Evolutionary conservation across 148 eudicot genomes (phyloP).

Genomic region (Persicaria tinctoria): DNA sequence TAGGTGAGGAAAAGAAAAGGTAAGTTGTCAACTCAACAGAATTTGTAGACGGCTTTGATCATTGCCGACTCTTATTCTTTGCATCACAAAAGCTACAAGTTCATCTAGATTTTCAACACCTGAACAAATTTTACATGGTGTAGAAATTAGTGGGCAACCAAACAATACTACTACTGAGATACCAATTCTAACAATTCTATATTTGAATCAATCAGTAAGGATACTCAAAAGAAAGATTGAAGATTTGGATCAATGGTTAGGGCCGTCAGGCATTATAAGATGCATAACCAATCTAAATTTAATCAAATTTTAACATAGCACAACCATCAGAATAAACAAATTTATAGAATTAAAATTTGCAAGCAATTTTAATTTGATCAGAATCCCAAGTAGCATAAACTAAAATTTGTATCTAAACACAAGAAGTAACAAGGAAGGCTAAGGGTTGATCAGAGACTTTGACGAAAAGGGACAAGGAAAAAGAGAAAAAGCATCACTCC

Average conservation of each 20-base stretch:
- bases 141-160: background rate
- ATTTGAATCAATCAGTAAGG: background rate
- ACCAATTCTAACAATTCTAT: background rate
- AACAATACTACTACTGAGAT: background rate
- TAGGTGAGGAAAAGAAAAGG: background rate
- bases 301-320: too few species aligned
- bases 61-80: slow-evolving; percentile 48
- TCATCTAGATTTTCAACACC: slow-evolving; percentile 73
- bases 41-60: slow-evolving; percentile 48
- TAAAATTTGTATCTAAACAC: too few species aligned
- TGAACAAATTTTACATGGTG: slow-evolving; percentile 18
- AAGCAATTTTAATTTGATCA: too few species aligned
- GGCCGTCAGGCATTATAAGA: background rate
- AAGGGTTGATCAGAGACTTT: too few species aligned
- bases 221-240: background rate
- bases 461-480: too few species aligned
- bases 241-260: background rate
- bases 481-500: too few species aligned
- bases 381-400: too few species aligned
- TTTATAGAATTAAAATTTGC: too few species aligned
- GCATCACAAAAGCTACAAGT: slow-evolving; percentile 63
- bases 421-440: too few species aligned
- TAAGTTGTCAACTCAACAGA: slow-evolving; percentile 37
- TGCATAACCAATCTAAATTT: background rate
- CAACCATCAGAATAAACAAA: too few species aligned